Base-by-base conservation (phyloP, 2,329 filamentous ascomycete genomes). In the Penicillium glabrum region DNA sequence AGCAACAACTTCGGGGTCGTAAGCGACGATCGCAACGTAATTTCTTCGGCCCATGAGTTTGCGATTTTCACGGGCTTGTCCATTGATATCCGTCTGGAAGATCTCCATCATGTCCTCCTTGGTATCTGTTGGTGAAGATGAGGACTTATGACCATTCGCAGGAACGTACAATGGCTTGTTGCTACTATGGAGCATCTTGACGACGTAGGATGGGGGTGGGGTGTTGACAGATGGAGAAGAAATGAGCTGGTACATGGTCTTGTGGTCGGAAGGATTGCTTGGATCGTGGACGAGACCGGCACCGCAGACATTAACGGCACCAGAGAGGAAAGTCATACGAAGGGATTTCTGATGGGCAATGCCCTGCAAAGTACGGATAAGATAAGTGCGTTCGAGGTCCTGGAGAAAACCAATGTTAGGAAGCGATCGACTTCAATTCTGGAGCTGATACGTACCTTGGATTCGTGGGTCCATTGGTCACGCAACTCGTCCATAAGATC, bases 51-150 rank as follows among this genome's bases (percentile, higher is more conserved):
- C 91, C 92, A 99, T 99, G 51, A 99, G 83, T 69, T 93, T 90
- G 78, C 93, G 93, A 70, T 93, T 82, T 74, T 97, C 93, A 46
- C 93, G 83, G 0, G 87, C 81, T 35, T 86, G 81, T n/a, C 95
- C 93, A 53, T 88, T 91, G 16, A 95, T 91, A 67, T 99, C 95
- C 8, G 89, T 90, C 68, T 95, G 91, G 83, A 99, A 99, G 64
- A 99, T 96, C 79, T 99, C 95, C 90, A 99, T 96, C 95, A 99
- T 99, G 77, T 99, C 95, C 75, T 99, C 95, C 76, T 99, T 98
- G 46, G 95, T 99, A 73, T 99, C 95, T 1, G 88, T 89, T 1
- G 89, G 87, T 62, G 74, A 68, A 9, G 85, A 84, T 55, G 91
- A 86, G 58, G 80, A 83, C 61, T 85, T 81, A 64, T 87, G 84